Evolutionary conservation across 2,329 filamentous ascomycete species (phyloP), one percentile per base, ranked within the genome.

Genomic region (Fusarium sp.): DNA sequence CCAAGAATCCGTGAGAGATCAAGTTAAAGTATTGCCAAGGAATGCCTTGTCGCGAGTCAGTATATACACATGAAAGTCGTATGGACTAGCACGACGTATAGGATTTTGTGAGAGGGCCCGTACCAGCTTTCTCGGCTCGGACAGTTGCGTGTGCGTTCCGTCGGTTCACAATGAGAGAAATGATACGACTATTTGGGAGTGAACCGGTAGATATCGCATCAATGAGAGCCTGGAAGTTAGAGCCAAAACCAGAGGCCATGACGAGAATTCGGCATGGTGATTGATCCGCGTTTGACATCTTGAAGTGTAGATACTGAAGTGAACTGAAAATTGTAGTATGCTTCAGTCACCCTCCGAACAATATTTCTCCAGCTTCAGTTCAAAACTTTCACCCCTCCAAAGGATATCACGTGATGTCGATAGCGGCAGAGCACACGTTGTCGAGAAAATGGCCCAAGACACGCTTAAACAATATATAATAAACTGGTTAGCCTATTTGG

Each of bases 141-240:
- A 75, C 68, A 31, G 70, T 84, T 10, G 87, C 87, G 67, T 83
- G 85, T 20, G 87, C 87, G 31, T 82, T 86, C 68, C 81, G 83
- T 39, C 86, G 82, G 79, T 89, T 89, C 36, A 85, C 84, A 20
- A 86, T 80, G 51, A 90, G 83, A 56, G 81, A 82, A 69, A 85
- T 79, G 69, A 90, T 88, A 39, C 80, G 79, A 64, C 85, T 84
- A 49, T 82, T 75, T 15, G 80, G 79, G 28, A 89, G 84, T 42
- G 76, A 75, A 8, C 82, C 84, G 5, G 80, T 77, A 24, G 82
- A 77, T 33, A 85, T 80, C 52, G 83, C 85, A 75, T 89, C 86
- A 59, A 89, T 86, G 57, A 97, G 87, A 66, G 93, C 93, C 85
- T 96, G 93, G 28, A 95, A 90, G 81, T 96, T 96, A 45, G 91